These are phyloP conservation scores for Torulaspora indica DNA, from an alignment of 805 yeast genomes.

Conservation along the genomic window DNA sequence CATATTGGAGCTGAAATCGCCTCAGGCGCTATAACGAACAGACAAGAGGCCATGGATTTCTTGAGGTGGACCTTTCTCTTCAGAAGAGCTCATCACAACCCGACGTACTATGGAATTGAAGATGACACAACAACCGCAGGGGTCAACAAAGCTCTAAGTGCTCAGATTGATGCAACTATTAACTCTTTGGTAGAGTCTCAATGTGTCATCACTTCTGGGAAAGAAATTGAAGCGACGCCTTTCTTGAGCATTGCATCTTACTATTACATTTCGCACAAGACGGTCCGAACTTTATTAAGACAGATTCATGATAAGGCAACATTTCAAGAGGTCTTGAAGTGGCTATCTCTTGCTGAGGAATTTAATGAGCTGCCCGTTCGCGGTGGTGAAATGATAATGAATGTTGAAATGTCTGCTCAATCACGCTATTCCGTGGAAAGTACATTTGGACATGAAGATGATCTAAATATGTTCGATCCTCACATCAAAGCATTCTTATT, in stretches of 20 bases:
- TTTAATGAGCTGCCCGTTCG: slow-evolving; percentile 86
- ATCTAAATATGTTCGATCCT: slow-evolving; percentile 77
- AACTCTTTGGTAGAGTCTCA: slow-evolving; percentile 63
- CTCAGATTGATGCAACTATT: slow-evolving; percentile 64
- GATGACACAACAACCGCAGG: slow-evolving; percentile 57
- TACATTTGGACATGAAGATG: slow-evolving; percentile 55
- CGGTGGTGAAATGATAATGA: slow-evolving; percentile 86
- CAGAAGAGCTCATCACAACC: slow-evolving; percentile 91
- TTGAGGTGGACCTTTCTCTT: slow-evolving; percentile 90
- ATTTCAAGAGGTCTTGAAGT: slow-evolving; percentile 44
- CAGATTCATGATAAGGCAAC: slow-evolving; percentile 41
- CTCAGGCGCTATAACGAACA: slow-evolving; percentile 84
- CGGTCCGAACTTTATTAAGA: slow-evolving; percentile 64
- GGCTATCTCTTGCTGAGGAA: slow-evolving; percentile 57
- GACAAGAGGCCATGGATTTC: slow-evolving; percentile 94
- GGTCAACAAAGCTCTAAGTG: slow-evolving; percentile 52
- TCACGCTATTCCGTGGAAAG: slow-evolving; percentile 60
- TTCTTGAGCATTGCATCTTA: slow-evolving; percentile 81
- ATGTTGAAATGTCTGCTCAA: slow-evolving; percentile 73
- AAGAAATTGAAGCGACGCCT: slow-evolving; percentile 62
- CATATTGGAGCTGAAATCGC: slow-evolving; percentile 95
- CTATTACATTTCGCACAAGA: slow-evolving; percentile 87
- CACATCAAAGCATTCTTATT: slow-evolving; percentile 71
- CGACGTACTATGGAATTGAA: slow-evolving; percentile 83
- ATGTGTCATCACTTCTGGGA: slow-evolving; percentile 54